Base-by-base conservation (phyloP, 768 basidiomycete species). In the Megacollybia marginata region DNA sequence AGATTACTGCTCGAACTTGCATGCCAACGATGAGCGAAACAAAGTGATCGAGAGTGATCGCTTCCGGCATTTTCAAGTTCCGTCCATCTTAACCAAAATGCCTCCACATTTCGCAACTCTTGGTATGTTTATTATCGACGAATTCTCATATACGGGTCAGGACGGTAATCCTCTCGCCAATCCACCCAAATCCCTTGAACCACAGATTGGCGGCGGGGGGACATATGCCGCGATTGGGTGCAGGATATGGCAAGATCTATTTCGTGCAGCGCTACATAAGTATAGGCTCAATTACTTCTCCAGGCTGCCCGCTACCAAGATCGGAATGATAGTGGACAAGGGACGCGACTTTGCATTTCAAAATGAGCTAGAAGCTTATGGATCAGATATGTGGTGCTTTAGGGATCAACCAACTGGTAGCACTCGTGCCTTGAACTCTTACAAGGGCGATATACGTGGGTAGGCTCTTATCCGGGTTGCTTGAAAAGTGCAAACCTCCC, bases 61-160 rank as follows among this genome's bases (percentile, higher is more conserved):
- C 23, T 28, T 28, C 23, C 23, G 23, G 23, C 23, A 6, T 28
- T 28, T 28, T 28, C n/a, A n/a, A n/a, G n/a, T n/a, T n/a, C 23
- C 23, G 23, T 28, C 2, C 6, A 28, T 28, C 6, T 28, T 6
- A 28, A 28, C 23, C 23, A 28, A n/a, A n/a, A 28, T 28, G 23
- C 38, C 38, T 15, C 38, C 38, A 13, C 13, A 40, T 13, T 83
- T 90, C 44, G 79, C 78, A 16, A 80, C 83, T n/a, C 70, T 92
- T 23, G 92, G 92, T 7, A 81, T 92, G 79, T 94, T 94, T 69
- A 93, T 96, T 58, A 77, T 94, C 57, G 92, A 96, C 64, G 75
- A 84, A 53, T 88, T 92, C 57, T 71, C 75, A 3, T 85, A 80
- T 58, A 57, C 68, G 44, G 79, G 85, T 52, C 73, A 75, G 32